phyloP scores from a whole-genome alignment of 139 green algal species.

The Coelastrella sp. region DNA sequence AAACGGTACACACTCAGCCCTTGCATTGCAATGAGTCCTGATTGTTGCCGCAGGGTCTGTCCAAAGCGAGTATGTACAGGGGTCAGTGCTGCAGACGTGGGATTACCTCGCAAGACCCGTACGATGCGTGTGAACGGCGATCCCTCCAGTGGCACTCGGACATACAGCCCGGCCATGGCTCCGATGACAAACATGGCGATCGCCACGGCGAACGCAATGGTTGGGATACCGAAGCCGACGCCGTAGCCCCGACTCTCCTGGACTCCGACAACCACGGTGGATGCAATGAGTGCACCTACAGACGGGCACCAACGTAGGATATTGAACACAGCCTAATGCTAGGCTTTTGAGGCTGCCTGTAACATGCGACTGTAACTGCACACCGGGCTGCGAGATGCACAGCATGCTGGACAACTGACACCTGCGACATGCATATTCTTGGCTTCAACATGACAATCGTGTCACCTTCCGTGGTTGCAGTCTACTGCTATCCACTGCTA shows the following conservation, averaged over 20 bases:
- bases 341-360: too few relatives aligned
- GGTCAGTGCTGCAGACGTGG: too few relatives aligned
- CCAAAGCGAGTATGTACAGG: too few relatives aligned
- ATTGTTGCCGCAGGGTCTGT: too few relatives aligned
- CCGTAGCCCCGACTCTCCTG: slow-evolving; percentile 58
- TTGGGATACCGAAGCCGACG: slow-evolving; percentile 56
- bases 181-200: slow-evolving; percentile 39
- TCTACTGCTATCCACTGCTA: background rate
- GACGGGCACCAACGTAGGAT: background rate
- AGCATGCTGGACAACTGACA: too few relatives aligned
- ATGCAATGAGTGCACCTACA: slow-evolving; percentile 17
- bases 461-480: background rate
- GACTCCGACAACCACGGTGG: slow-evolving; percentile 56
- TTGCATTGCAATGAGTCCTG: too few relatives aligned
- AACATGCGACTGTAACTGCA: too few relatives aligned
- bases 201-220: slow-evolving; percentile 51
- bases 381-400: too few relatives aligned
- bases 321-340: too few relatives aligned
- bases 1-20: too few relatives aligned
- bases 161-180: slow-evolving; percentile 32
- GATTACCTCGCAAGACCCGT: slow-evolving; percentile 27
- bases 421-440: too few relatives aligned
- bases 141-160: slow-evolving; percentile 30
- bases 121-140: slow-evolving; percentile 47
- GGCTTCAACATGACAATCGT: too few relatives aligned